Base-by-base conservation (phyloP, 2,329 filamentous ascomycete species). In the Pestalotiopsis sp. region DNA sequence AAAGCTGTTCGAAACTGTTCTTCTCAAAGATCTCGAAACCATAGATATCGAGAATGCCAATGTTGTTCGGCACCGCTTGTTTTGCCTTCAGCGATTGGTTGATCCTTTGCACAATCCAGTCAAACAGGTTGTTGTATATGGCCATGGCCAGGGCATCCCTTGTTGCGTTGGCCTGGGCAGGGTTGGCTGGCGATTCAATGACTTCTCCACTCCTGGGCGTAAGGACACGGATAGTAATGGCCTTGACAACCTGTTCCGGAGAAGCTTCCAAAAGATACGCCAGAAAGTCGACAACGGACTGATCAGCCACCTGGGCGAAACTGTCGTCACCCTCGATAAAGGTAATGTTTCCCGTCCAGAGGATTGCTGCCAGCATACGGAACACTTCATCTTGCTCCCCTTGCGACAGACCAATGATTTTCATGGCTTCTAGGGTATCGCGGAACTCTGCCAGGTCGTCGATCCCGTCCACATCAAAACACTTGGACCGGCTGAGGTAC, bases 11-110 rank as follows among this genome's bases (percentile, higher is more conserved):
- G 76, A 99, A 99, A 73, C 93, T 98, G 84, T 99, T 99, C 83
- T 95, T 96, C 79, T 99, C 96, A 74, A 99, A 99, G 74, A 99
- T 99, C 79, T 99, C 96, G 77, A 99, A 99, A 2, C 96, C 96
- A 79, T 99, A 99, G 74, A 99, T 99, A 86, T 99, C 96, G 73
- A 99, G 87, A 77, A 99, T 98, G 77, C 96, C 96, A 73, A 99
- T 96, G 2, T 93, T 93, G 79, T 98, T 96, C 57, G 89, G 84
- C 3, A 95, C 88, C 0, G 89, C 83, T 63, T 93, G 92, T 71
- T 91, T 89, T 23, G 95, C 93, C 79, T 93, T 91, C 70, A 98
- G 83, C 4, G 95, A 97, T 73, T 91, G 88, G 81, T 98, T 98
- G 73, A 98, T 91, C 73, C 96, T 92, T 75, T 92, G 89, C 23